phyloP scores from a whole-genome alignment of 2,329 filamentous ascomycete species.

The Venturia carpophila region DNA sequence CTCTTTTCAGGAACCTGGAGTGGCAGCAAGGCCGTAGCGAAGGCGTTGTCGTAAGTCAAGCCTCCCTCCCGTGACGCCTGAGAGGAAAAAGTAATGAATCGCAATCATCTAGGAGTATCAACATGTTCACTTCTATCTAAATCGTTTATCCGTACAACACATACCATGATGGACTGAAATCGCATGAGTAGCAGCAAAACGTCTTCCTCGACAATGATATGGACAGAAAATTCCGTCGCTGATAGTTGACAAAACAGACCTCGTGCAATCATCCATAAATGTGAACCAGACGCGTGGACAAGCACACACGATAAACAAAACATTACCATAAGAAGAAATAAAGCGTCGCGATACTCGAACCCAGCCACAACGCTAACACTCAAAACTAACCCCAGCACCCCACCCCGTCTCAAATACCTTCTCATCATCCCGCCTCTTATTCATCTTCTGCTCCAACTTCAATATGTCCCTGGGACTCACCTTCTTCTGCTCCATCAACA shows the following conservation, averaged over 20 bases:
- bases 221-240: background rate
- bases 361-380: background rate
- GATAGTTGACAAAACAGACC: background rate
- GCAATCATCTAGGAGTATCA: slow-evolving; percentile 12
- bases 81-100: background rate
- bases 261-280: too few relatives aligned
- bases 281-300: too few relatives aligned
- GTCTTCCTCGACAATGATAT: too few relatives aligned
- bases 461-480: background rate
- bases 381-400: background rate
- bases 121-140: slow-evolving; percentile 11
- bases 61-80: background rate
- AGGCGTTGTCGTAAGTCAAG: slow-evolving; percentile 12
- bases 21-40: background rate
- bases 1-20: slow-evolving; percentile 1
- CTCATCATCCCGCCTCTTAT: background rate
- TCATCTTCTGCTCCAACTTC: slow-evolving; percentile 1
- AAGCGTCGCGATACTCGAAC: too few relatives aligned
- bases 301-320: background rate
- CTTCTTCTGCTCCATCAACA: background rate
- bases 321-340: background rate
- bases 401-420: background rate
- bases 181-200: too few relatives aligned
- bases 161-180: background rate
- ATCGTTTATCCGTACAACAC: background rate